Base-by-base conservation (phyloP, 495 filamentous ascomycete species). In the Immersiella caudata region DNA sequence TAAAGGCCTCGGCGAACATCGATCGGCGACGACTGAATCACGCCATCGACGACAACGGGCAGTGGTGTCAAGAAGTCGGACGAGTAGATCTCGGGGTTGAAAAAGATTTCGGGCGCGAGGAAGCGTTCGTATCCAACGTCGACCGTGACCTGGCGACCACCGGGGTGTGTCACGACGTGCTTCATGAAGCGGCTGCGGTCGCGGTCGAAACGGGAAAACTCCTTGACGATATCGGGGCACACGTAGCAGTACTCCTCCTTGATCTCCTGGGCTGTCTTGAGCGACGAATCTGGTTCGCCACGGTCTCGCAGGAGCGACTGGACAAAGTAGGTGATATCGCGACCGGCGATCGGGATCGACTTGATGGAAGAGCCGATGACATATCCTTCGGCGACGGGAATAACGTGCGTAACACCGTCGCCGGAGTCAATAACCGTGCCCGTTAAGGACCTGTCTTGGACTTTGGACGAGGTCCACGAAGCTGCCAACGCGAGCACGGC, bases 181-280 rank as follows among this genome's bases (percentile, higher is more conserved):
- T 96, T 93, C 67, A 89, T 80, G 84, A 99, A 95, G 54, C 92
- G 88, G 65, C 91, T 92, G 58, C 92, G 92, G 79, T 99, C 95
- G 50, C 88, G 87, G 78, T 99, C 95, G 82, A 92, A 99, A 68
- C 90, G 88, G 25, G 90, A 85, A 72, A 97, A 99, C 73, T 99
- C 95, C 84, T 97, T 98, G 70, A 98, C 95, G 62, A 98, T 97
- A 78, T 99, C 95, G 14, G 95, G 95, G 77, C 90, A 96, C 22
- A 99, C 95, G 78, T 99, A 98, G 79, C 94, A 97, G 84, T 93
- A 93, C 76, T 97, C 91, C 78, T 99, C 95, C 82, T 99, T 99
- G 68, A 99, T 96, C 74, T 92, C 91, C 78, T 97, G 94, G 20
- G 95, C 95, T 22, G 96, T 98, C 85, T 97, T 97, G 73, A 98